Evolutionary conservation across 2,329 filamentous ascomycete genomes (phyloP).

Genomic region (Penicillium sumatraense): DNA sequence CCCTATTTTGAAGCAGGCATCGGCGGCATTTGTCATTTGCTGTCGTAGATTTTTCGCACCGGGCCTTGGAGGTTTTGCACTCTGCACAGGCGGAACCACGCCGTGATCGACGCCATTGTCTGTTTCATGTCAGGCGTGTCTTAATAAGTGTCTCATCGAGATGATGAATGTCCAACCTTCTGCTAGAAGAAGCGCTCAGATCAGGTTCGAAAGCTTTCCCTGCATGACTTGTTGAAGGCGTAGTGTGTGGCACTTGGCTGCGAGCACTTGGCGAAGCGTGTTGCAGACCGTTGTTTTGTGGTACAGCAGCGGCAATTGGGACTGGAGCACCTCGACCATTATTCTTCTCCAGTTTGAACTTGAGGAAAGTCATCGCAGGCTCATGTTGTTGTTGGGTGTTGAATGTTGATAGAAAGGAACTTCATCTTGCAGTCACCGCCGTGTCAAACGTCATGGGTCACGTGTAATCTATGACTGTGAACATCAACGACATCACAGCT

Average conservation of each 20-base stretch:
- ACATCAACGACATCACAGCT: too few species aligned
- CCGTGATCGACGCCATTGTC: background rate
- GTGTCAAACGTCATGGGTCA: too few species aligned
- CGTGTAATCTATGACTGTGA: too few species aligned
- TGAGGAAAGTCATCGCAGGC: background rate
- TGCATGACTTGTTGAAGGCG: background rate
- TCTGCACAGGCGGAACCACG: background rate
- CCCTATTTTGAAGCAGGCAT: background rate
- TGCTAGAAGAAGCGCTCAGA: background rate
- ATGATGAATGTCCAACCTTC: background rate
- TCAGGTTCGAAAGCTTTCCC: background rate
- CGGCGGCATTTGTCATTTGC: background rate
- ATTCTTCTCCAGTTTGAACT: background rate
- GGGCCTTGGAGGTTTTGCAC: background rate
- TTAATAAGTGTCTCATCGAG: background rate
- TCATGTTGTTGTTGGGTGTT: background rate
- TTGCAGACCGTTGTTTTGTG: background rate
- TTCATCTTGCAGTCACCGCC: too few species aligned
- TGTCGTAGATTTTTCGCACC: background rate
- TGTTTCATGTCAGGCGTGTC: background rate
- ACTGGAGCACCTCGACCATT: background rate
- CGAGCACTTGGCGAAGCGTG: background rate
- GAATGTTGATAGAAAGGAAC: too few species aligned
- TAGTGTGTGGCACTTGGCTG: background rate
- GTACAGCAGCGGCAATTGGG: background rate